Percentiles rank a stretch among this genome's conserved stretches.
Conservation (phyloP, 106 monocot genomes). For the Dendrobium huoshanense region DNA sequence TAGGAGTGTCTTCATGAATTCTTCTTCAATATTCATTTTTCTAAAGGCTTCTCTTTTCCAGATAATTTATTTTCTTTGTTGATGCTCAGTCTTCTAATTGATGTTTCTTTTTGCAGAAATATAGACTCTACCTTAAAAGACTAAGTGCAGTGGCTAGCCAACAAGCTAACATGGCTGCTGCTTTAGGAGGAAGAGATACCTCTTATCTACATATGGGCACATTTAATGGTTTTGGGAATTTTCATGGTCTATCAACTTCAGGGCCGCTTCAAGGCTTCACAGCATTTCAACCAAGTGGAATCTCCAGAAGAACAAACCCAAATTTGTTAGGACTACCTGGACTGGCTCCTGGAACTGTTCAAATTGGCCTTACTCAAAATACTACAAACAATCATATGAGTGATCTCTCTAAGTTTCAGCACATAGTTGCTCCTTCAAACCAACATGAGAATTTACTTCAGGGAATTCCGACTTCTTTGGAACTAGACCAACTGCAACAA, state of each 20-base stretch:
- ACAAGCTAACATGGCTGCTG: constrained; percentile 60
- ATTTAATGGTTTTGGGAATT: constrained; percentile 35
- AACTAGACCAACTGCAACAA: constrained; percentile 35
- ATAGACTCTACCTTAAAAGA: constrained; percentile 71
- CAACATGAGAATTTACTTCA: constrained; percentile 34
- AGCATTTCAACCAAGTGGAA: constrained; percentile 37
- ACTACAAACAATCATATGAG: constrained; percentile 20
- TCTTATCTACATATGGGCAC: constrained; percentile 43
- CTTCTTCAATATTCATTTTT: background rate
- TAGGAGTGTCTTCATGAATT: background rate
- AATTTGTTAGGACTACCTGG: constrained; percentile 35
- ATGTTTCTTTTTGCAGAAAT: constrained; percentile 55
- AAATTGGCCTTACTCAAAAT: constrained; percentile 21
- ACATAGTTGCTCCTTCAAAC: constrained; percentile 24
- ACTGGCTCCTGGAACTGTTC: constrained; percentile 22
- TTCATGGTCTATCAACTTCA: constrained; percentile 14
- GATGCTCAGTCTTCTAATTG: background rate
- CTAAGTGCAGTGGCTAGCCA: constrained; percentile 54
- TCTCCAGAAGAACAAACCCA: constrained; percentile 28
- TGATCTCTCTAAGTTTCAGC: constrained; percentile 37
- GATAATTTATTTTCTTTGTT: background rate
- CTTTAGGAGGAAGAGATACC: constrained; percentile 40
- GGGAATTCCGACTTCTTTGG: constrained; percentile 32
- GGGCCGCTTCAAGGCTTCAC: constrained; percentile 12
- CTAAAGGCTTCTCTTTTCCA: background rate